phyloP scores from a whole-genome alignment of 805 yeast genomes.

The Pichia gijzeniarum region DNA sequence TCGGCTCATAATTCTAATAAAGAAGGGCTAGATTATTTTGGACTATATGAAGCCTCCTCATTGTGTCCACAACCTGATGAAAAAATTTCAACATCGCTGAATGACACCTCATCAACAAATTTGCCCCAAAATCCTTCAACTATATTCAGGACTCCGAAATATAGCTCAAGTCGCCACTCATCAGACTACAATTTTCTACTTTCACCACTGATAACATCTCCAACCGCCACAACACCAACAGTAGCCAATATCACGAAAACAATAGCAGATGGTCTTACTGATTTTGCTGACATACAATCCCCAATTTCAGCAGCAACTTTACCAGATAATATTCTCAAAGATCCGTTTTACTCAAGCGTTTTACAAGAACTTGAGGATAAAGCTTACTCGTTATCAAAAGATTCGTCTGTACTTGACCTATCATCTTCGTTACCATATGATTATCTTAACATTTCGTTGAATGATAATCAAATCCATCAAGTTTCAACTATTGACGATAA shows the following conservation, averaged over 20 bases:
- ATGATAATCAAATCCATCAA: neutral
- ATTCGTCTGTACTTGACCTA: neutral
- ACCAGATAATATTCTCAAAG: neutral
- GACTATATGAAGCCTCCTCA: too few relatives aligned
- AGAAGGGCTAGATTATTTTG: too few relatives aligned
- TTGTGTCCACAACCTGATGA: too few relatives aligned
- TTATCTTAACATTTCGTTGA: conserved; percentile 9
- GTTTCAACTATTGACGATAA: neutral
- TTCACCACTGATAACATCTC: conserved; percentile 5
- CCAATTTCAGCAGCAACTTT: neutral
- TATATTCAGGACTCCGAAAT: neutral
- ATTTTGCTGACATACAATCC: too few relatives aligned
- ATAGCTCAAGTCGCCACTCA: neutral
- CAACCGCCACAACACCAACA: neutral
- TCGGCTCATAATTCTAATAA: too few relatives aligned
- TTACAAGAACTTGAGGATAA: conserved; percentile 2
- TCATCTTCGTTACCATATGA: conserved; percentile 7
- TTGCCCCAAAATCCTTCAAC: neutral
- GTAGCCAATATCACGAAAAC: too few relatives aligned
- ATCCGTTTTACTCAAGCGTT: conserved; percentile 1
- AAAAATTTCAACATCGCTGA: too few relatives aligned
- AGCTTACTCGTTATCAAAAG: neutral
- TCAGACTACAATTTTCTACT: conserved; percentile 1
- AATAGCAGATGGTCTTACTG: too few relatives aligned
- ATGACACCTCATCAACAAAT: too few relatives aligned